A percentile compares a stretch with the other conserved stretches of the same genome.
Evolutionary conservation across 148 eudicot genomes (phyloP).

Genomic region (Chenopodium suecicum): DNA sequence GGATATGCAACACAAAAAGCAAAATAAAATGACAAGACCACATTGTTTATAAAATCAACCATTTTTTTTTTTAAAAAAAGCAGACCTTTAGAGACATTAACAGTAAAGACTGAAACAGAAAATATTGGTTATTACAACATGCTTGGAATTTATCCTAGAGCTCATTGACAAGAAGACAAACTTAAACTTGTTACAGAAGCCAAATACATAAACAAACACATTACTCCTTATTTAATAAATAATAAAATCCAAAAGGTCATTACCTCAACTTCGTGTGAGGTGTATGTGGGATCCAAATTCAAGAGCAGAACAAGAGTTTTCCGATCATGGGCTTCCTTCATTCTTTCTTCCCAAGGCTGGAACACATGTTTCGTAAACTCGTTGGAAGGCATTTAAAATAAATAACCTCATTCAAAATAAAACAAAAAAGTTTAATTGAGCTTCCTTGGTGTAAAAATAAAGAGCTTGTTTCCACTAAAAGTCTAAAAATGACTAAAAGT

Average conservation of each 20-base stretch:
- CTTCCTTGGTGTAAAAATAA: not conserved
- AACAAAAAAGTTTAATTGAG: not conserved
- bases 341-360: conserved; percentile 56
- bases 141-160: not conserved
- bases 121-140: no score
- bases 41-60: not conserved
- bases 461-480: no score
- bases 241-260: no score
- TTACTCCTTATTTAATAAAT: no score
- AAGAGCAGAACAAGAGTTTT: conserved; percentile 57
- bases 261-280: conserved; percentile 77
- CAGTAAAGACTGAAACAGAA: no score
- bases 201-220: not conserved
- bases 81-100: not conserved
- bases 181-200: not conserved
- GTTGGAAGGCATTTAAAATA: not conserved
- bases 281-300: conserved; percentile 68
- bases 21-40: not conserved
- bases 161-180: not conserved
- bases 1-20: not conserved
- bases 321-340: conserved; percentile 50
- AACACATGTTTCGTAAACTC: not conserved
- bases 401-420: not conserved
- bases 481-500: not conserved
- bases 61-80: not conserved